Conservation (phyloP, 768 basidiomycete genomes). For the Lentinula edodes region DNA sequence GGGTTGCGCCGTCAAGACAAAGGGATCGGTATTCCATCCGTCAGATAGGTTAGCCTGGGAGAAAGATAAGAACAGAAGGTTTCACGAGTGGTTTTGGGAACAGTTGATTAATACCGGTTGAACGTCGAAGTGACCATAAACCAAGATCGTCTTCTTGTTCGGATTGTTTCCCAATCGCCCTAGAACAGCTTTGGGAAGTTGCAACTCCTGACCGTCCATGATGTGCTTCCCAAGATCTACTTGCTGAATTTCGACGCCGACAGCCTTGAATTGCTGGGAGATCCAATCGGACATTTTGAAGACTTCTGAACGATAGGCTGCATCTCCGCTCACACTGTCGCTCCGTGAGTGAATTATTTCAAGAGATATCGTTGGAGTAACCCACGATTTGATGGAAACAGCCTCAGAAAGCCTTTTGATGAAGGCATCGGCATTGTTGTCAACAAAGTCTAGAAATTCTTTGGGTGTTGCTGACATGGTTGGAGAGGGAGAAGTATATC, state of each 20-base stretch:
- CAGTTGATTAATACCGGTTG: constrained; percentile 62
- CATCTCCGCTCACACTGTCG: constrained; percentile 65
- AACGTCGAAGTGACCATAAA: constrained; percentile 96
- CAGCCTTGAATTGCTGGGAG: constrained; percentile 60
- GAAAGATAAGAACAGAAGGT: too few relatives aligned
- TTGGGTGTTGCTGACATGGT: constrained; percentile 40
- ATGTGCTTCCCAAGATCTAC: constrained; percentile 74
- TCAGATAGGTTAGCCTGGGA: constrained; percentile 37
- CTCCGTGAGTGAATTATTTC: not conserved
- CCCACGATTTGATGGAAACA: constrained; percentile 64
- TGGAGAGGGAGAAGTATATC: not conserved
- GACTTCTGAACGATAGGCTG: constrained; percentile 67
- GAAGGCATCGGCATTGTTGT: constrained; percentile 65
- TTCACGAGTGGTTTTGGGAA: not conserved
- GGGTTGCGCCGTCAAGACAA: constrained; percentile 47
- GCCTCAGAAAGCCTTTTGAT: constrained; percentile 77
- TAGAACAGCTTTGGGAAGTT: constrained; percentile 24
- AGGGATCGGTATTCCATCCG: constrained; percentile 67
- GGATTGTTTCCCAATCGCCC: constrained; percentile 73
- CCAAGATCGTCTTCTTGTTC: constrained; percentile 44
- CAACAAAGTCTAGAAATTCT: constrained; percentile 50
- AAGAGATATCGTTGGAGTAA: constrained; percentile 1
- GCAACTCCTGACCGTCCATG: constrained; percentile 54
- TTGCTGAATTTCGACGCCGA: constrained; percentile 73
- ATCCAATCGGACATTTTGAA: constrained; percentile 85